Conservation (phyloP, 192 early-diverging fungal genomes). For the Kickxella alabastrina region DNA sequence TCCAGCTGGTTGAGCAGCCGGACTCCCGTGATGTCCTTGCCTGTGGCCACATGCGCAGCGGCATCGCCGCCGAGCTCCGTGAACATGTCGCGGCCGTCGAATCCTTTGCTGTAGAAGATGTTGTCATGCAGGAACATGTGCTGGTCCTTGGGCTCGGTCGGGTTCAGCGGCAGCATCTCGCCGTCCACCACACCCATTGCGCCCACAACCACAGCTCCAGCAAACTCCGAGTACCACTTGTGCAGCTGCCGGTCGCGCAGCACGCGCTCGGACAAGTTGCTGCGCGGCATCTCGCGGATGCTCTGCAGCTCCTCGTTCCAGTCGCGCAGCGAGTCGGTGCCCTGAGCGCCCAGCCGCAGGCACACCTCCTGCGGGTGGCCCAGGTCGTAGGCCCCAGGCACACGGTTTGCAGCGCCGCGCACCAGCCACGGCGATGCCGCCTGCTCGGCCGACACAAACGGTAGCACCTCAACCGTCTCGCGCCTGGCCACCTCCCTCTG, state of each 20-base stretch:
- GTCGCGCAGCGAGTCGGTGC: constrained; percentile 62
- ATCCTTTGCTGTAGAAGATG: constrained; percentile 90
- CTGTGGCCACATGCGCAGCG: constrained; percentile 88
- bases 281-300: constrained; percentile 76
- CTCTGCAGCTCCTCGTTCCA: constrained; percentile 98
- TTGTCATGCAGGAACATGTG: constrained; percentile 93
- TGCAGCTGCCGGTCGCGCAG: constrained; percentile 78
- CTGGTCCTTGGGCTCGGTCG: constrained; percentile 64
- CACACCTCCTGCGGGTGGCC: constrained; percentile 28
- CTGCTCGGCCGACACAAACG: constrained; percentile 57
- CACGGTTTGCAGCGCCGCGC: constrained; percentile 37
- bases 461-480: constrained; percentile 77
- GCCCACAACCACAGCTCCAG: constrained; percentile 82
- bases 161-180: constrained; percentile 73
- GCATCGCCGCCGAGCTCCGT: constrained; percentile 78
- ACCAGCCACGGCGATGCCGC: constrained; percentile 85
- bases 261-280: constrained; percentile 75
- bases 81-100: constrained; percentile 83
- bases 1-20: constrained; percentile 69
- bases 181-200: constrained; percentile 81
- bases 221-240: constrained; percentile 86
- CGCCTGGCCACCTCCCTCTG: constrained; percentile 55
- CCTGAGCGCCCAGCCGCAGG: constrained; percentile 24
- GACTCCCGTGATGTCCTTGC: constrained; percentile 93
- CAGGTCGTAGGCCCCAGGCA: constrained; percentile 26